These are phyloP conservation scores for Botrytis deweyae DNA, from an alignment of 2,329 filamentous ascomycete genomes.

Conservation along the genomic window DNA sequence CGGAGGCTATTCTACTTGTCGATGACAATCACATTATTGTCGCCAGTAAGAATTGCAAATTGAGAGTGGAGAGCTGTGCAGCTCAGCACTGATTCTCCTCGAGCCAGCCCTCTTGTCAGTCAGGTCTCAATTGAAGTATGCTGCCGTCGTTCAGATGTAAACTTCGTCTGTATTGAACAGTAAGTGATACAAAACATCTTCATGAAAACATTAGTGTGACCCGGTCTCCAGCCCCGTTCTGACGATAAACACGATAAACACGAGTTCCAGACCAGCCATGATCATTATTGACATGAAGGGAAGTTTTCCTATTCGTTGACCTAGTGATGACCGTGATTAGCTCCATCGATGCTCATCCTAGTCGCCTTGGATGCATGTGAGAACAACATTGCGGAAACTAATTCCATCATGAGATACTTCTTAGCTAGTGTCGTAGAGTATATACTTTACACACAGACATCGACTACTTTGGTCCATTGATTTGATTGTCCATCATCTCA, in stretches of 20 bases:
- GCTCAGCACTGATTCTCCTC: conserved; percentile 24
- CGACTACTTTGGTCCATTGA: neutral
- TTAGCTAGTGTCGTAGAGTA: no score
- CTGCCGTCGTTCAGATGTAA: neutral
- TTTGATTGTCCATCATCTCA: neutral
- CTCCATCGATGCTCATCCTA: neutral
- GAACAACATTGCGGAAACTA: neutral
- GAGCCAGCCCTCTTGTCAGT: conserved; percentile 19
- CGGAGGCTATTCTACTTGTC: conserved; percentile 23
- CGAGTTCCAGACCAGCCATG: conserved; percentile 17
- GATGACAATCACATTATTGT: conserved; percentile 29
- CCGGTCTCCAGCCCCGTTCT: conserved; percentile 11
- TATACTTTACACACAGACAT: neutral
- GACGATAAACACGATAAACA: conserved; percentile 9
- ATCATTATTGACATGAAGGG: neutral
- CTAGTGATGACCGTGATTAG: conserved; percentile 15
- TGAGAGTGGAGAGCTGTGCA: conserved; percentile 25
- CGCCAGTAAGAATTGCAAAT: conserved; percentile 8
- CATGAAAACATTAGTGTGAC: conserved; percentile 3
- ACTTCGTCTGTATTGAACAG: neutral
- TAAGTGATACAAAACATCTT: neutral
- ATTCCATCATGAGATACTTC: neutral
- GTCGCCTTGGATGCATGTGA: neutral
- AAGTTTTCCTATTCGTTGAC: conserved; percentile 8
- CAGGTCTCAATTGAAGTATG: neutral